These are phyloP conservation scores for Exophiala sp. DNA, from an alignment of 2,329 filamentous ascomycete species.

Conservation along the genomic window DNA sequence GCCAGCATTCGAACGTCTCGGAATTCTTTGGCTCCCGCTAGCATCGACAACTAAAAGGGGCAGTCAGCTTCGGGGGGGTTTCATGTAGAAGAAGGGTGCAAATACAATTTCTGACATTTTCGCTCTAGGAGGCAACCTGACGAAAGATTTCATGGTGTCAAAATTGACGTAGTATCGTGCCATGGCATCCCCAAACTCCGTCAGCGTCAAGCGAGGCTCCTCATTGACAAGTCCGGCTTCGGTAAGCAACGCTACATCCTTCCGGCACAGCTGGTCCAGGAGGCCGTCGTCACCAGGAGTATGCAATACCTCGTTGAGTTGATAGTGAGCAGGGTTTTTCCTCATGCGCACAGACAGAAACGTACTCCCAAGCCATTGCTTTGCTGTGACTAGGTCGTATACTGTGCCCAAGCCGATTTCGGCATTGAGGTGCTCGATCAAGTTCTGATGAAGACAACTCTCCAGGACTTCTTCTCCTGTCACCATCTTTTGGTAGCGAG, in stretches of 20 bases:
- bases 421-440: slow-evolving; percentile 81
- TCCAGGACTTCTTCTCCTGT: slow-evolving; percentile 71
- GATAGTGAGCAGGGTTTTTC: slow-evolving; percentile 68
- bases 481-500: slow-evolving; percentile 69
- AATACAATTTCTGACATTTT: slow-evolving; percentile 67
- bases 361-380: slow-evolving; percentile 70
- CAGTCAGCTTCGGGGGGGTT: background rate
- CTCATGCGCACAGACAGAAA: slow-evolving; percentile 74
- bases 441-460: slow-evolving; percentile 71
- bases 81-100: slow-evolving; percentile 6
- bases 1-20: slow-evolving; percentile 67
- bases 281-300: slow-evolving; percentile 57
- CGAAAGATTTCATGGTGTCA: slow-evolving; percentile 70
- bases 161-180: slow-evolving; percentile 77
- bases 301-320: slow-evolving; percentile 54
- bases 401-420: slow-evolving; percentile 77
- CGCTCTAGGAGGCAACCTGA: slow-evolving; percentile 59
- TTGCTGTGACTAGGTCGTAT: slow-evolving; percentile 60
- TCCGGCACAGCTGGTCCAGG: slow-evolving; percentile 67
- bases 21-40: slow-evolving; percentile 70
- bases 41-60: slow-evolving; percentile 55
- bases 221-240: slow-evolving; percentile 56
- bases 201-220: slow-evolving; percentile 55
- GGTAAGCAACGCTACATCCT: slow-evolving; percentile 63
- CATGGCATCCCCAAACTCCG: slow-evolving; percentile 75